phyloP scores from a whole-genome alignment of 176 grass and related monocot species.

The Rhynchospora tenuis region DNA sequence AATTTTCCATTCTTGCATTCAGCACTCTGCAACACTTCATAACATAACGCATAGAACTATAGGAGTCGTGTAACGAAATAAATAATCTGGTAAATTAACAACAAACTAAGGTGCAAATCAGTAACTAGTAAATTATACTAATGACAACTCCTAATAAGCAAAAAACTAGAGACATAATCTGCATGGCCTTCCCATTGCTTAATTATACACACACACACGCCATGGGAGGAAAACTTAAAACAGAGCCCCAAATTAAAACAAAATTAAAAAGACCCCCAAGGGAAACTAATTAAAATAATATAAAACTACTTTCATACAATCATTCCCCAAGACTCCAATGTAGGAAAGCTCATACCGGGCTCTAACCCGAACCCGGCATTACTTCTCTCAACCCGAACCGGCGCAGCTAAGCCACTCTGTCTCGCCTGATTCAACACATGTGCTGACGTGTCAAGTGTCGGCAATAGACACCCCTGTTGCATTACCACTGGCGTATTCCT shows the following conservation, averaged over 20 bases:
- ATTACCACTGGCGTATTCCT: neutral
- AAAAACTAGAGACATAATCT: slow-evolving; percentile 21
- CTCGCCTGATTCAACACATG: slow-evolving; percentile 19
- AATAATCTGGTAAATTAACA: neutral
- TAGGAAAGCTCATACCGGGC: slow-evolving; percentile 27
- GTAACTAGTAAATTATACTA: slow-evolving; percentile 19
- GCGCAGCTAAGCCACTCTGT: neutral
- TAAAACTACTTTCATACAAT: neutral
- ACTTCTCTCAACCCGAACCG: slow-evolving; percentile 8
- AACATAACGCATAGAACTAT: neutral
- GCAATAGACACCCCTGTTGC: slow-evolving; percentile 22
- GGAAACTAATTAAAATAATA: neutral
- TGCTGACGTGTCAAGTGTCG: slow-evolving; percentile 36
- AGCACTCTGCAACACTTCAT: neutral
- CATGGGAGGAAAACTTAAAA: neutral
- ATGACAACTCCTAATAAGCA: slow-evolving; percentile 12
- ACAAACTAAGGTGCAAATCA: slow-evolving; percentile 8
- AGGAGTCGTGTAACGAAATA: neutral
- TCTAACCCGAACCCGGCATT: slow-evolving; percentile 10
- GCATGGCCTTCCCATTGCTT: slow-evolving; percentile 1
- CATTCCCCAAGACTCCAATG: slow-evolving; percentile 32
- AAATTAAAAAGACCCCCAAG: neutral
- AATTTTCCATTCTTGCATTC: neutral
- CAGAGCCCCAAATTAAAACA: neutral
- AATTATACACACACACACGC: neutral